These are phyloP conservation scores for Ophiostoma ips DNA, from an alignment of 2,329 filamentous ascomycete genomes.

Conservation along the genomic window DNA sequence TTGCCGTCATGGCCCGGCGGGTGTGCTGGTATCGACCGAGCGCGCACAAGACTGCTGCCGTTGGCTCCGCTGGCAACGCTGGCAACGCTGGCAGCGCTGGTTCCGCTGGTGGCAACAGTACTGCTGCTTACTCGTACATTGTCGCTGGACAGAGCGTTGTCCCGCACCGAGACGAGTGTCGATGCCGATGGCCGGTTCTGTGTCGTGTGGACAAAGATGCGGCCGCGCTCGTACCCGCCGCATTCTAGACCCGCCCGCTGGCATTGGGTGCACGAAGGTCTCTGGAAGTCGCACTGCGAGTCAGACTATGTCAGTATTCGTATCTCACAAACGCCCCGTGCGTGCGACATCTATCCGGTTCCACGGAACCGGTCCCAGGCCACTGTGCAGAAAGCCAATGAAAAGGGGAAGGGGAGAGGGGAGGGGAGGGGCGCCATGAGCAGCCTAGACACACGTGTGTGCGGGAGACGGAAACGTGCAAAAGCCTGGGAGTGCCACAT, in stretches of 20 bases:
- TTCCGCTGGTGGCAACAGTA: too few relatives aligned
- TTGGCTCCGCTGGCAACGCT: too few relatives aligned
- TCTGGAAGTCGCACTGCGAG: slow-evolving; percentile 15
- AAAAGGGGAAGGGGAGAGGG: neutral
- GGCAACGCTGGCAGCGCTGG: neutral
- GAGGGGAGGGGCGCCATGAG: too few relatives aligned
- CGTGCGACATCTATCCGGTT: neutral
- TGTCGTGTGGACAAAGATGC: slow-evolving; percentile 15
- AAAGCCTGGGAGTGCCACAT: neutral
- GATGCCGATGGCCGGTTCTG: slow-evolving; percentile 3
- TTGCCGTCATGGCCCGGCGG: neutral
- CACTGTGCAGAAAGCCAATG: neutral
- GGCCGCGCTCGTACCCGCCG: slow-evolving; percentile 15
- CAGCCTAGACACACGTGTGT: too few relatives aligned
- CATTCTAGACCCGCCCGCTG: slow-evolving; percentile 13
- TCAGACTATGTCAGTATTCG: neutral
- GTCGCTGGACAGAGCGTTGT: neutral
- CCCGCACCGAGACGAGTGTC: slow-evolving; percentile 4
- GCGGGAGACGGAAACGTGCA: neutral
- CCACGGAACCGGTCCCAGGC: neutral
- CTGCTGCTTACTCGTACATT: too few relatives aligned
- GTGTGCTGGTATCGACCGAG: neutral
- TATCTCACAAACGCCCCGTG: too few relatives aligned
- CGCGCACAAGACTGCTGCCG: neutral
- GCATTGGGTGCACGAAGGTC: slow-evolving; percentile 16